These are phyloP conservation scores for Fragilariopsis cylindrus DNA, from an alignment of 108 stramenopile genomes.

Conservation along the genomic window DNA sequence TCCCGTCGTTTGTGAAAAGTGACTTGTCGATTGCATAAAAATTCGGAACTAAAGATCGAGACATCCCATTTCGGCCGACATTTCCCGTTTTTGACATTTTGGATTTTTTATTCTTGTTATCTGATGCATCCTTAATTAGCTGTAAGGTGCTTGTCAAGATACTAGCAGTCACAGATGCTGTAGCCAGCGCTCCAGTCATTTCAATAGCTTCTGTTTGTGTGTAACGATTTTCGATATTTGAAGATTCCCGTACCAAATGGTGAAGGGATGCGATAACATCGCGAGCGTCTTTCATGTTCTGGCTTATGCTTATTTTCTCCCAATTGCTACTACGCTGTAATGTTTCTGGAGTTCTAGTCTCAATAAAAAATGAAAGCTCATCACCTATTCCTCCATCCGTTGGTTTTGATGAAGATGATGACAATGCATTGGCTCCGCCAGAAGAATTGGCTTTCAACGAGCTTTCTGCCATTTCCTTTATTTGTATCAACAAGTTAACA, in stretches of 20 bases:
- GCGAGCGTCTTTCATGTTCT: conserved; percentile 52
- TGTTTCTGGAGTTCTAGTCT: conserved; percentile 39
- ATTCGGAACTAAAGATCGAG: conserved; percentile 13
- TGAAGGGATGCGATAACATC: conserved; percentile 57
- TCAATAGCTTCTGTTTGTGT: conserved; percentile 46
- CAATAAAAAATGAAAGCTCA: conserved; percentile 38
- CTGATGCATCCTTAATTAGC: conserved; percentile 25
- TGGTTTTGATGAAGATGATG: conserved; percentile 1
- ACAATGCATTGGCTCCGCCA: conserved; percentile 4
- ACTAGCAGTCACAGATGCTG: conserved; percentile 43
- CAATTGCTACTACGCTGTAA: conserved; percentile 54
- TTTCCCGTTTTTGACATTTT: neutral
- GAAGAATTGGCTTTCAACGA: conserved; percentile 32
- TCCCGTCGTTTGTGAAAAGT: conserved; percentile 77
- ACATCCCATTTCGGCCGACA: neutral
- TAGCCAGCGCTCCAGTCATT: conserved; percentile 42
- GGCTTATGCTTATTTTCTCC: conserved; percentile 60
- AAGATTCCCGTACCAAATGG: conserved; percentile 46
- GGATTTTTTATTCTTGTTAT: conserved; percentile 24
- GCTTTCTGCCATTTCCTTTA: conserved; percentile 67
- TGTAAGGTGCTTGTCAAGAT: conserved; percentile 36
- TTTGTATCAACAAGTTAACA: conserved; percentile 66
- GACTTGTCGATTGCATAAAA: conserved; percentile 43
- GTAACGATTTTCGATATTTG: conserved; percentile 36
- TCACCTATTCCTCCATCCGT: conserved; percentile 6